Evolutionary conservation across 75 land plant species (phyloP), one percentile per base, ranked within the genome.

Genomic region (Pinus tabuliformis): DNA sequence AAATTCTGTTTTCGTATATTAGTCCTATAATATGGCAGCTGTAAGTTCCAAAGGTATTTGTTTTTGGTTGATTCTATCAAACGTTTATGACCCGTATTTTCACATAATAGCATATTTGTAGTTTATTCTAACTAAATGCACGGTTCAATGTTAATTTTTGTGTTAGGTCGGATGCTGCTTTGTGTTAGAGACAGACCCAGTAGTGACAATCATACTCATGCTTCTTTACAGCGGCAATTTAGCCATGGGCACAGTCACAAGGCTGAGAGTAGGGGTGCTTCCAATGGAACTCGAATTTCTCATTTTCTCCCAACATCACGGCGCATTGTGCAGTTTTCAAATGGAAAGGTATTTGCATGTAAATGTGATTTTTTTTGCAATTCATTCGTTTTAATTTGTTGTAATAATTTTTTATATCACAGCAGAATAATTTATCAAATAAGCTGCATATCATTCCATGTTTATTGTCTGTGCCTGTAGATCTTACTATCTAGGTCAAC

Each of bases 241-340:
- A 94, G 99, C 76, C 95, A 94, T 86, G 99, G 99, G 33, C 92
- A 93, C 58, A 78, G 78, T 73, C 88, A 86, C 49, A 87, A 90
- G 76, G 11, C 82, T 81, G 94, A 90, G 57, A 95, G 79, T 58
- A 87, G 89, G 60, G 90, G 79, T 22, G 76, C 81, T 71, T 84
- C 83, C 11, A 81, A 78, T 81, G 90, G 84, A 73, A 96, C 97
- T 59, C 86, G 92, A 5, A 78, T 96, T 56, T 94, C 99, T 56
- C 97, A 96, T 81, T 96, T 96, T 74, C 73, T 96, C 36, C 99
- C 99, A 24, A 96, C 99, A 30, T 94, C 99, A 65, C 86, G 99
- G 16, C 81, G 97, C 78, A 96, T 94, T 84, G 99, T 96, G 57
- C 99, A 96, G 83, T 96, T 96, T 66, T 96, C 99, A 11, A 96